A percentile compares a stretch with the other conserved stretches of the same genome.
phyloP scores from a whole-genome alignment of 352 stramenopile species.

The Stramenopiles sp. region DNA sequence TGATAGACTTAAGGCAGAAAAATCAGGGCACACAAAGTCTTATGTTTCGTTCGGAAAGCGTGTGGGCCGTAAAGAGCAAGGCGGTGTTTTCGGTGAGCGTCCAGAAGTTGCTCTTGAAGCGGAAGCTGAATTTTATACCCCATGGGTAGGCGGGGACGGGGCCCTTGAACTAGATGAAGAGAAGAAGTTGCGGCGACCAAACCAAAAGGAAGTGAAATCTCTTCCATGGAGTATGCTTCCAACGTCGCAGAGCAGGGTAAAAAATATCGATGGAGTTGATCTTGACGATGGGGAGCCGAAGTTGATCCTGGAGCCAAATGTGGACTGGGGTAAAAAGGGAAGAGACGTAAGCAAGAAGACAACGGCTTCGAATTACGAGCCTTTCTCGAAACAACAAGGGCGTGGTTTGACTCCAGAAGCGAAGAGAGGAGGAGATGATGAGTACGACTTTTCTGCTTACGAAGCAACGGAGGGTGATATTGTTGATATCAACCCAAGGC shows the following conservation, averaged over 20 bases:
- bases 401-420: not conserved
- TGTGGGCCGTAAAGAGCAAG: not conserved
- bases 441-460: not conserved
- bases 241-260: not conserved
- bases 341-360: not conserved
- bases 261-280: too few relatives aligned
- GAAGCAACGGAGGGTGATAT: not conserved
- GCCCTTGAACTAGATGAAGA: not conserved
- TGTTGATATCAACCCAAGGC: not conserved
- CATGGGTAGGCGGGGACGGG: not conserved
- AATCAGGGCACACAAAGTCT: not conserved
- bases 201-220: not conserved
- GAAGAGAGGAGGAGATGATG: not conserved
- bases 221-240: not conserved
- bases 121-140: not conserved
- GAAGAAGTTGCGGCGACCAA: not conserved
- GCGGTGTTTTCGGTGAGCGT: not conserved
- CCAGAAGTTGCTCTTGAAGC: not conserved
- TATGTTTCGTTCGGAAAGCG: not conserved
- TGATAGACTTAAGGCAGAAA: not conserved
- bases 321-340: slow-evolving; percentile 5
- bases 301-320: not conserved
- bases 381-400: not conserved
- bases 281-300: not conserved
- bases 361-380: not conserved